These are phyloP conservation scores for Acorus calamus DNA, from an alignment of 106 monocot species.

Conservation along the genomic window DNA sequence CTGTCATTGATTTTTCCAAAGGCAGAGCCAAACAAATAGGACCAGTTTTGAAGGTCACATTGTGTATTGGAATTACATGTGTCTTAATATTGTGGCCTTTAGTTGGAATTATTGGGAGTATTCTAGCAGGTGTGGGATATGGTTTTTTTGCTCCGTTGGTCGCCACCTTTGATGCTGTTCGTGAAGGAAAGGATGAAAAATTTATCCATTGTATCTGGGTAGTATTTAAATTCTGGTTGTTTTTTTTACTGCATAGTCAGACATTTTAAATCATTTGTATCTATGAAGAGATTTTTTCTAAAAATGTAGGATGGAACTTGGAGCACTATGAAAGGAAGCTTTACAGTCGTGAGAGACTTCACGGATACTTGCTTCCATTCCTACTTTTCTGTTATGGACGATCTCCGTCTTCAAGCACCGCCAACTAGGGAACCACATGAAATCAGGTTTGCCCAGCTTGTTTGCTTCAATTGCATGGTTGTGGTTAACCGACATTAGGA, in stretches of 20 bases:
- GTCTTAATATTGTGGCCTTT: conserved; percentile 52
- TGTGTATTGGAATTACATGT: conserved; percentile 25
- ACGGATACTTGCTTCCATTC: conserved; percentile 79
- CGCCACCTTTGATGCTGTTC: conserved; percentile 88
- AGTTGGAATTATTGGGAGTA: conserved; percentile 53
- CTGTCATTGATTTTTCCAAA: conserved; percentile 14
- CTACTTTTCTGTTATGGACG: conserved; percentile 86
- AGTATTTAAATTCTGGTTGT: not conserved
- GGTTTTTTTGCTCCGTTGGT: conserved; percentile 78
- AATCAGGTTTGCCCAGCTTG: conserved; percentile 48
- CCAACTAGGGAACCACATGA: conserved; percentile 58
- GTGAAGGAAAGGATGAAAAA: conserved; percentile 60
- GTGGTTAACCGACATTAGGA: not conserved
- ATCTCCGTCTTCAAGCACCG: conserved; percentile 48
- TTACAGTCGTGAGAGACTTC: conserved; percentile 79
- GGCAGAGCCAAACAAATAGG: conserved; percentile 77
- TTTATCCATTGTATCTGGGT: conserved; percentile 76
- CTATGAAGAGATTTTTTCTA: conserved; percentile 1
- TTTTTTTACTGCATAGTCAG: not conserved
- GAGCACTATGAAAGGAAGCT: conserved; percentile 65
- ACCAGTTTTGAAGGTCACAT: conserved; percentile 57
- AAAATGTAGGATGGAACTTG: conserved; percentile 83
- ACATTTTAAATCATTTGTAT: conserved; percentile 2
- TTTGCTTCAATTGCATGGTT: not conserved
- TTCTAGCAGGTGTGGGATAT: conserved; percentile 51